Conservation (phyloP, 1,139 yeast genomes). For the Pichia sp. region DNA sequence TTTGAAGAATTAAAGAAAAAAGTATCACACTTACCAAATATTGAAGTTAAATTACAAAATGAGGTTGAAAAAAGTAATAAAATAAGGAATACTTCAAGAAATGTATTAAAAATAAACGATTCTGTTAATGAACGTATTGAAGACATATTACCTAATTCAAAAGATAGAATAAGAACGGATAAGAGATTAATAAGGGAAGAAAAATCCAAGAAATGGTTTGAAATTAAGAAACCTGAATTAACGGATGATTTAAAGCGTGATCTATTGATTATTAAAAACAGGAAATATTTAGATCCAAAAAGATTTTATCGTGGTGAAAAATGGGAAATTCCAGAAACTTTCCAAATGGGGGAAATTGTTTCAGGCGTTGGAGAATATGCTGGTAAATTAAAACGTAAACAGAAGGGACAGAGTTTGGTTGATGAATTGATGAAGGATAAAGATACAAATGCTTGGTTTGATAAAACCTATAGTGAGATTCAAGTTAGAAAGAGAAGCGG, state of each 20-base stretch:
- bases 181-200: constrained; percentile 34
- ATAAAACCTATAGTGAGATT: constrained; percentile 75
- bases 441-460: constrained; percentile 68
- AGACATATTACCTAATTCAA: constrained; percentile 21
- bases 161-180: constrained; percentile 23
- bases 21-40: constrained; percentile 21
- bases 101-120: constrained; percentile 37
- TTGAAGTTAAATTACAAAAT: constrained; percentile 10
- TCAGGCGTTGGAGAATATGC: constrained; percentile 78
- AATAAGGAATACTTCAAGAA: constrained; percentile 1
- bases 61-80: neutral
- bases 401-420: constrained; percentile 71
- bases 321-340: constrained; percentile 73
- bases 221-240: constrained; percentile 72
- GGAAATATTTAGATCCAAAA: constrained; percentile 91
- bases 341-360: constrained; percentile 83
- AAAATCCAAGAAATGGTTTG: constrained; percentile 62
- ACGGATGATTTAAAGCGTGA: constrained; percentile 74
- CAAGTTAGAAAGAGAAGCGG: constrained; percentile 74
- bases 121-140: constrained; percentile 36
- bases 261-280: constrained; percentile 68
- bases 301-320: constrained; percentile 88
- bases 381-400: constrained; percentile 61
- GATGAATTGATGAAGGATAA: constrained; percentile 77
- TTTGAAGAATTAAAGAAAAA: constrained; percentile 23